Evolutionary conservation across 345 rosid species (phyloP).

Genomic region (Gossypium stocksii): DNA sequence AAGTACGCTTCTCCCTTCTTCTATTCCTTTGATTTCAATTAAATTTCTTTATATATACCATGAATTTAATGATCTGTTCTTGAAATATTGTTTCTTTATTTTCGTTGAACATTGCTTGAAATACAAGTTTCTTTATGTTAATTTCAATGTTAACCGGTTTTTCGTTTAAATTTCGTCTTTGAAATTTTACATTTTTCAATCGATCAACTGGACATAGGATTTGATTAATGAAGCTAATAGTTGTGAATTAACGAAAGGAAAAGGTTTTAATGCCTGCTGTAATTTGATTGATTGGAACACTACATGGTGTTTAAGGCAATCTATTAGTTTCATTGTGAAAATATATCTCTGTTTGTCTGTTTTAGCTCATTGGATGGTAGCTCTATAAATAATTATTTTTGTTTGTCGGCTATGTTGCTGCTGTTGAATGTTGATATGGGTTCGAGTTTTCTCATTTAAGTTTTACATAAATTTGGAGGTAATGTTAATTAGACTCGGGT

Average conservation of each 20-base stretch:
- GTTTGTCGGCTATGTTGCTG: too few relatives aligned
- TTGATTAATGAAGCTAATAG: not conserved
- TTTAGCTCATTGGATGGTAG: not conserved
- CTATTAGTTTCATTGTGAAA: not conserved
- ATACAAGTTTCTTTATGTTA: not conserved
- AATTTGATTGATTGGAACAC: not conserved
- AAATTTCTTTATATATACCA: not conserved
- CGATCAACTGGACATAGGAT: not conserved
- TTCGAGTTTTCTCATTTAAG: too few relatives aligned
- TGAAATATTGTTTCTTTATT: not conserved
- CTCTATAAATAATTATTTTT: not conserved
- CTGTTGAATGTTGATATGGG: too few relatives aligned
- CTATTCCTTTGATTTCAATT: not conserved
- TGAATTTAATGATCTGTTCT: not conserved
- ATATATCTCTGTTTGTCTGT: not conserved
- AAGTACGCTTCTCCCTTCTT: conserved; percentile 24
- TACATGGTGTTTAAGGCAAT: not conserved
- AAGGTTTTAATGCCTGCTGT: not conserved
- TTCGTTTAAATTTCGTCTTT: not conserved
- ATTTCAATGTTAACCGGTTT: not conserved
- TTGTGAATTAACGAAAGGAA: not conserved
- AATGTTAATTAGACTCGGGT: too few relatives aligned
- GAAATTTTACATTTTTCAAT: not conserved
- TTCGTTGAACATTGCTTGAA: not conserved
- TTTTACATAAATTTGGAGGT: too few relatives aligned